phyloP scores from a whole-genome alignment of 768 basidiomycete species.

The Hebeloma cylindrosporum region DNA sequence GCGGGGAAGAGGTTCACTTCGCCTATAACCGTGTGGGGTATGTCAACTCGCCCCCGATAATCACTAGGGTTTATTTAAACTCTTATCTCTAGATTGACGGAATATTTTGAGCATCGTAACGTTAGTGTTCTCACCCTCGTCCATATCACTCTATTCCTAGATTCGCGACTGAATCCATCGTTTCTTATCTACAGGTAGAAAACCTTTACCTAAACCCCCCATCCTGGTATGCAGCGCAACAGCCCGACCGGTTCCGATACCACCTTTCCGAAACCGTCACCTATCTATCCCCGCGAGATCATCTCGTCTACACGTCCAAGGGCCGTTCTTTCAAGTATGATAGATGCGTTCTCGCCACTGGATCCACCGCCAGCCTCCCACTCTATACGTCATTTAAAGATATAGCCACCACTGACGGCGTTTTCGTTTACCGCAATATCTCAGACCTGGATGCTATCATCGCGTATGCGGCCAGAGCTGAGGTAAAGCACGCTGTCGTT shows the following conservation, averaged over 20 bases:
- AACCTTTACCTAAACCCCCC: constrained; percentile 58
- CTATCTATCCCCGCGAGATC: constrained; percentile 29
- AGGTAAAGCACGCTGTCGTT: constrained; percentile 50
- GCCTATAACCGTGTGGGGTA: constrained; percentile 57
- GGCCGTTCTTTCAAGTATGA: constrained; percentile 43
- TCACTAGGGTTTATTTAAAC: not conserved
- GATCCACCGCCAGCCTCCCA: constrained; percentile 64
- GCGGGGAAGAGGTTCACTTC: constrained; percentile 56
- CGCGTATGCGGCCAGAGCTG: constrained; percentile 48
- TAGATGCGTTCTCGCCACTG: constrained; percentile 67
- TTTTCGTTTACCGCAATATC: constrained; percentile 74
- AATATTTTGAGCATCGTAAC: constrained; percentile 66
- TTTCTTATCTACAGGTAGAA: constrained; percentile 49
- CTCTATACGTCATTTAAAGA: constrained; percentile 47
- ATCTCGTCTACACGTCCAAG: not conserved
- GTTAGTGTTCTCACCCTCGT: too few relatives aligned
- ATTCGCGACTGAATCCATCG: too few relatives aligned
- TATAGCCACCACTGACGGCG: constrained; percentile 45
- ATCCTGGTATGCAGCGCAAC: constrained; percentile 60
- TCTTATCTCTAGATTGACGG: constrained; percentile 37
- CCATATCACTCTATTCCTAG: too few relatives aligned
- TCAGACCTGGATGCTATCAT: constrained; percentile 66
- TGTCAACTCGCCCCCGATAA: constrained; percentile 17
- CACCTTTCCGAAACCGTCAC: constrained; percentile 40
- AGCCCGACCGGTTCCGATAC: constrained; percentile 48